phyloP scores from a whole-genome alignment of 306 rosid genomes.

The Casuarina equisetifolia region DNA sequence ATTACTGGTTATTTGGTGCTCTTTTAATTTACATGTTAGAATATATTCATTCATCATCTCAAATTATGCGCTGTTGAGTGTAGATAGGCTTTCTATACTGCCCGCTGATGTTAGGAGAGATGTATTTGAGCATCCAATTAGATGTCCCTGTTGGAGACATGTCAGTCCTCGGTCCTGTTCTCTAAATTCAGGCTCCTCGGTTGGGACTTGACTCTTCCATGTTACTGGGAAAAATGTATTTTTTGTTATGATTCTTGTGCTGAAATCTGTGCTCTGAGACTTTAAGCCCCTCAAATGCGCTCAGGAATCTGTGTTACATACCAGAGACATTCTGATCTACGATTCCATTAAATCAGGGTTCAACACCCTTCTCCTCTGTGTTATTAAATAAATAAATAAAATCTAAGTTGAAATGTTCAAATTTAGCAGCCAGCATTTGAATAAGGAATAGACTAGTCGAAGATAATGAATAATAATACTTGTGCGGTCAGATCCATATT shows the following conservation, averaged over 20 bases:
- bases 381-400: neutral
- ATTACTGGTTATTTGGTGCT: neutral
- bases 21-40: neutral
- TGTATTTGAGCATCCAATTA: neutral
- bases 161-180: neutral
- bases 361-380: too few relatives aligned
- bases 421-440: conserved; percentile 10
- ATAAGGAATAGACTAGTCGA: conserved; percentile 14
- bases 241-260: neutral
- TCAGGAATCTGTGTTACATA: neutral
- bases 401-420: conserved; percentile 1
- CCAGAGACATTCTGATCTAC: too few relatives aligned
- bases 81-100: neutral
- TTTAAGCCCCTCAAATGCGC: neutral
- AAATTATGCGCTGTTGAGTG: neutral
- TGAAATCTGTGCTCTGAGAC: neutral
- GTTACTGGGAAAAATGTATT: neutral
- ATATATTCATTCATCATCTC: neutral
- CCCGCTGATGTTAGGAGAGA: neutral
- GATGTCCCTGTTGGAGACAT: neutral
- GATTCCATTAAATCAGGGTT: too few relatives aligned
- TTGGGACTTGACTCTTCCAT: neutral
- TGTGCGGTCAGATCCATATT: neutral
- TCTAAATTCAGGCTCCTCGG: neutral
- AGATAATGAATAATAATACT: neutral